Evolutionary conservation across 768 basidiomycete species (phyloP).

Genomic region (Candolleomyces efflorescens): DNA sequence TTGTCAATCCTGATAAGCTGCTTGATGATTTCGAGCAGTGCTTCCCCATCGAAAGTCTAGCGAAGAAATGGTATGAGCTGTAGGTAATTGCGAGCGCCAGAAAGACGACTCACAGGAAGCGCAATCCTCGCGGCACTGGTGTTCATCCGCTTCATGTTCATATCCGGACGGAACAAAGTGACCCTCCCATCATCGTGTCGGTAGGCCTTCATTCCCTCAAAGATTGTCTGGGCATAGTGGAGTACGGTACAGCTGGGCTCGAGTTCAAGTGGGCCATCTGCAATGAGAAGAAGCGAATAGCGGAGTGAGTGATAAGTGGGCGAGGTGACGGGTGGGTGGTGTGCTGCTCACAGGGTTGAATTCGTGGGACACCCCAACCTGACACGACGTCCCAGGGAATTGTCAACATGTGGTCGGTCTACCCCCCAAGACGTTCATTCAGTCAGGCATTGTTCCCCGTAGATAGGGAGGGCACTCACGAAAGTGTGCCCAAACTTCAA

Average conservation of each 20-base stretch:
- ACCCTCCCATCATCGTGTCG: slow-evolving; percentile 66
- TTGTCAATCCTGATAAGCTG: slow-evolving; percentile 79
- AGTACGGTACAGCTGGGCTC: slow-evolving; percentile 80
- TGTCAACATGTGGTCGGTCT: slow-evolving; percentile 88
- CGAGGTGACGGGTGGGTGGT: no score
- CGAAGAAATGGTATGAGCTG: not conserved
- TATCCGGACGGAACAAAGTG: slow-evolving; percentile 88
- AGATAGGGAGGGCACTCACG: slow-evolving; percentile 36
- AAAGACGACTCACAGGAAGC: slow-evolving; percentile 53
- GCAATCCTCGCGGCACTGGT: slow-evolving; percentile 73
- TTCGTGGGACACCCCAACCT: slow-evolving; percentile 83
- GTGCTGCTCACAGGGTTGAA: slow-evolving; percentile 67
- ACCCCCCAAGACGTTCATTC: slow-evolving; percentile 5
- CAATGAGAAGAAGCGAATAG: slow-evolving; percentile 1
- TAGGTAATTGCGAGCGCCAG: not conserved
- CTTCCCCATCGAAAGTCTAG: slow-evolving; percentile 77
- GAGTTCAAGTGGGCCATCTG: slow-evolving; percentile 69
- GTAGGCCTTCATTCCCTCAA: slow-evolving; percentile 97
- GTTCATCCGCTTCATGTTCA: slow-evolving; percentile 98
- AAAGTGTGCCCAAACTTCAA: slow-evolving; percentile 87
- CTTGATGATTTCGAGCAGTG: slow-evolving; percentile 77
- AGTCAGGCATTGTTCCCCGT: not conserved
- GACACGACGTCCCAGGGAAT: slow-evolving; percentile 65
- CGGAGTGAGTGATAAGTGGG: not conserved
- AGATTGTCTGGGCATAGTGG: slow-evolving; percentile 89